These are phyloP conservation scores for Auricularia auricula-judae DNA, from an alignment of 768 basidiomycete genomes.

Conservation along the genomic window DNA sequence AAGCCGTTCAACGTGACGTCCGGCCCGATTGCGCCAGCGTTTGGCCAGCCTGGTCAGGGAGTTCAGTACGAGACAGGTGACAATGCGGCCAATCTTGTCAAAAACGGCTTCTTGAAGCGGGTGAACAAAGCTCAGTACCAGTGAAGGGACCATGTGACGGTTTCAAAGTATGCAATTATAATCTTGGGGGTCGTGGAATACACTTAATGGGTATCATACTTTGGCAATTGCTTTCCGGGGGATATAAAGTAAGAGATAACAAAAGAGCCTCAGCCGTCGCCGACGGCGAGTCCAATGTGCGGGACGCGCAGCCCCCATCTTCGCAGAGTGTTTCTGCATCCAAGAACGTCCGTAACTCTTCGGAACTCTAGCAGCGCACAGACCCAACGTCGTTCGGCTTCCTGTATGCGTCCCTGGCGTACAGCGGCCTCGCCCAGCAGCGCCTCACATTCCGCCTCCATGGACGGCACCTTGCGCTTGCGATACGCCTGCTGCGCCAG, in stretches of 20 bases:
- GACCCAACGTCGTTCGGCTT: background rate
- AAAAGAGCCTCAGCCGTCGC: no score
- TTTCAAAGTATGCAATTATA: no score
- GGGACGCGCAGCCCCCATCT: background rate
- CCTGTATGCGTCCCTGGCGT: background rate
- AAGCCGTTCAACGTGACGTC: conserved; percentile 6
- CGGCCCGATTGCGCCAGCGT: conserved; percentile 10
- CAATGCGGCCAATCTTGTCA: background rate
- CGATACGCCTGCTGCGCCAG: background rate
- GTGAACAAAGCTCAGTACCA: background rate
- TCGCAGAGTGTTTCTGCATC: background rate
- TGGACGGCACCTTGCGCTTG: background rate
- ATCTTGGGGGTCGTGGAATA: no score
- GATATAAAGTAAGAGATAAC: no score
- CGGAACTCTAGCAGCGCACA: background rate
- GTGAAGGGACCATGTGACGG: background rate
- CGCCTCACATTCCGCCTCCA: background rate
- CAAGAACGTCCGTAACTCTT: background rate
- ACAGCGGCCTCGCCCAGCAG: background rate
- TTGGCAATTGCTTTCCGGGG: no score
- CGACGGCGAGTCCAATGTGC: background rate
- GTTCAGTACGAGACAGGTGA: conserved; percentile 6
- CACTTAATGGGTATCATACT: no score
- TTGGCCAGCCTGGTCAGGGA: conserved; percentile 12
- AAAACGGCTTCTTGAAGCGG: background rate